A percentile compares a stretch with the other conserved stretches of the same genome.
Evolutionary conservation across 1,139 yeast species (phyloP).

Genomic region (Candida sojae): DNA sequence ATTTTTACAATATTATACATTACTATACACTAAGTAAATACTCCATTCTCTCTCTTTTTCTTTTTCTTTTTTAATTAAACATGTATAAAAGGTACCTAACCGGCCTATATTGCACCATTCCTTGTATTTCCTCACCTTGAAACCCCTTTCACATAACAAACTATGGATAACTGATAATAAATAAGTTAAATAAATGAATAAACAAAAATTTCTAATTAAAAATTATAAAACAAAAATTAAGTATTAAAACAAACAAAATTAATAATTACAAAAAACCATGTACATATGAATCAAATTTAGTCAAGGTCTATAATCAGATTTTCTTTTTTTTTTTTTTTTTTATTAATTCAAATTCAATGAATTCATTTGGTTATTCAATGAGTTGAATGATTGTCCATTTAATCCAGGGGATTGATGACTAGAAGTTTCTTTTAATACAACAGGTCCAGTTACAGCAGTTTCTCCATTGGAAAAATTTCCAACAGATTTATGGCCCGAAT

Average conservation of each 20-base stretch:
- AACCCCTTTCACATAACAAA: neutral
- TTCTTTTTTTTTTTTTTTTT: no score
- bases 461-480: neutral
- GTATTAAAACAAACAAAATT: no score
- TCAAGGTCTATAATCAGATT: no score
- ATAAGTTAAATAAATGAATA: neutral
- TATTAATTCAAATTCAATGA: constrained; percentile 34
- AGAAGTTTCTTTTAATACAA: constrained; percentile 11
- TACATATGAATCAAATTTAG: constrained; percentile 2
- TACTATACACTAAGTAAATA: neutral
- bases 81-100: neutral
- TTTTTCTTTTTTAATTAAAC: neutral
- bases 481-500: neutral
- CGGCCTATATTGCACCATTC: neutral
- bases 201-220: neutral
- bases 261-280: constrained; percentile 1
- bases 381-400: constrained; percentile 15
- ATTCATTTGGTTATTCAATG: constrained; percentile 32
- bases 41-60: neutral
- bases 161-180: neutral
- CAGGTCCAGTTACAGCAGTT: constrained; percentile 1
- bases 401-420: constrained; percentile 6
- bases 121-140: neutral
- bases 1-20: neutral
- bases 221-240: neutral